phyloP scores from a whole-genome alignment of 176 grass and related monocot genomes.

The Triticum aestivum region IWGSC_CS_RefSeq_v2.1 NC_057798.1:9602263-9602762 shows the following conservation, averaged over 20 bases:
- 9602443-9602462: neutral
- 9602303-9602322: neutral
- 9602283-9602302: neutral
- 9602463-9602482: neutral
- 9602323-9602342: neutral
- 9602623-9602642: constrained; percentile 58
- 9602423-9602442: neutral
- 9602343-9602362: neutral
- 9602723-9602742: constrained; percentile 55
- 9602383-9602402: neutral
- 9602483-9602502: neutral
- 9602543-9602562: neutral
- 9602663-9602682: constrained; percentile 72
- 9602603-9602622: neutral
- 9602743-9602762: constrained; percentile 43
- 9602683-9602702: constrained; percentile 39
- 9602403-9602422: neutral
- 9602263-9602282: constrained; percentile 65
- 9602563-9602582: neutral
- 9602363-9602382: neutral
- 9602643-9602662: constrained; percentile 71
- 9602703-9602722: constrained; percentile 56
- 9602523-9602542: neutral
- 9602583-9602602: neutral
- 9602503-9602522: neutral